These are phyloP conservation scores for Theileria annulata DNA, from an alignment of 169 alveolate genomes.

Conservation along the genomic window DNA sequence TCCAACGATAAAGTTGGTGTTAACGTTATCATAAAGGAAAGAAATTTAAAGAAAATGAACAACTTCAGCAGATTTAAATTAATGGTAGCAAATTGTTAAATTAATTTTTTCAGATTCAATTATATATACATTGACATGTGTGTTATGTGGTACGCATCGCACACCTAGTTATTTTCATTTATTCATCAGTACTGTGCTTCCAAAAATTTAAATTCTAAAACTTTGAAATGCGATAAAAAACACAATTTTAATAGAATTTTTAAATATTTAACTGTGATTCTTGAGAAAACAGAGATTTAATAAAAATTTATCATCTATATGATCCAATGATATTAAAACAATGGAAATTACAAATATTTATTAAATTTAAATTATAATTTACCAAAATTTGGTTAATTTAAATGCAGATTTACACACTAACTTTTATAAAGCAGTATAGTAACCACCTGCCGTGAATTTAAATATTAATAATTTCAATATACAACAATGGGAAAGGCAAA, in stretches of 20 bases:
- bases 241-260: not conserved
- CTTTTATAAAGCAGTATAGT: not conserved
- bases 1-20: not conserved
- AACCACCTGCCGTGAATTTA: not conserved
- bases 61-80: constrained; percentile 44
- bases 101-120: not conserved
- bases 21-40: not conserved
- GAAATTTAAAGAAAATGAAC: constrained; percentile 12
- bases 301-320: not conserved
- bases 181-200: not conserved
- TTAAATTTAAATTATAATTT: too few species aligned
- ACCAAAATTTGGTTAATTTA: not conserved
- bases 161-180: not conserved
- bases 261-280: not conserved
- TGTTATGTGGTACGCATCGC: not conserved
- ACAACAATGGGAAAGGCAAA: constrained; percentile 72
- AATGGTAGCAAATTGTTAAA: constrained; percentile 32
- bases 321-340: not conserved
- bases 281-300: not conserved
- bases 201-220: not conserved
- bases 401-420: not conserved
- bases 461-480: not conserved
- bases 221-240: not conserved
- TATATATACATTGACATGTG: not conserved
- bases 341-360: not conserved